phyloP scores from a whole-genome alignment of 2,329 filamentous ascomycete genomes.

The Botrytis tulipae region DNA sequence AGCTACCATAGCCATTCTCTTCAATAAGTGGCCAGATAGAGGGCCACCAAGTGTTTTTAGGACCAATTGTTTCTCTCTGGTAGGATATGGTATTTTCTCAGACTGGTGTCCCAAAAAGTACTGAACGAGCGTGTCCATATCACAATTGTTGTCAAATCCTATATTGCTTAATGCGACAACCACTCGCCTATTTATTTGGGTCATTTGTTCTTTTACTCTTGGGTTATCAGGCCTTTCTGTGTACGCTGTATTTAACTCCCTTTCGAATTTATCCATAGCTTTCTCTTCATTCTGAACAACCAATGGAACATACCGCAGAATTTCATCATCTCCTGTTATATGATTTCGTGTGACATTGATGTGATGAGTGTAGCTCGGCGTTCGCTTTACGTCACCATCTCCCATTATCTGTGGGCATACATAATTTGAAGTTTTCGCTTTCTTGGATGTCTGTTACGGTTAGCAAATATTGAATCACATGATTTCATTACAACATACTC shows the following conservation, averaged over 20 bases:
- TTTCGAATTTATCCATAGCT: slow-evolving; percentile 23
- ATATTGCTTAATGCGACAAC: slow-evolving; percentile 27
- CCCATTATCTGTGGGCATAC: slow-evolving; percentile 22
- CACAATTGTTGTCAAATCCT: slow-evolving; percentile 20
- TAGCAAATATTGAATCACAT: slow-evolving; percentile 12
- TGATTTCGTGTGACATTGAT: slow-evolving; percentile 33
- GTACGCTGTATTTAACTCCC: slow-evolving; percentile 30
- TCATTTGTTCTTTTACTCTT: slow-evolving; percentile 25
- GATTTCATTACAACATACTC: slow-evolving; percentile 20
- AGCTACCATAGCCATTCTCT: slow-evolving; percentile 23
- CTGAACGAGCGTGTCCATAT: slow-evolving; percentile 25
- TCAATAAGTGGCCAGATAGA: background rate
- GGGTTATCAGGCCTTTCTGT: slow-evolving; percentile 20
- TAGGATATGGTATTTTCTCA: slow-evolving; percentile 17
- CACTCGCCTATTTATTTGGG: slow-evolving; percentile 26
- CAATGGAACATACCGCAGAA: slow-evolving; percentile 33
- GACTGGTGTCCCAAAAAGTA: slow-evolving; percentile 25
- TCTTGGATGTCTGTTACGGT: slow-evolving; percentile 23
- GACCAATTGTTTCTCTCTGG: slow-evolving; percentile 22
- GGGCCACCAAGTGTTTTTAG: slow-evolving; percentile 21
- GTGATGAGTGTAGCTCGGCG: slow-evolving; percentile 32
- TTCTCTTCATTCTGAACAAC: slow-evolving; percentile 22
- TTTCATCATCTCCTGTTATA: slow-evolving; percentile 32
- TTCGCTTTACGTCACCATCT: slow-evolving; percentile 23
- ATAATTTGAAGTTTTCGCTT: slow-evolving; percentile 22